Evolutionary conservation across 345 rosid species (phyloP), one percentile per base, ranked within the genome.

Genomic region (Laguncularia racemosa): DNA sequence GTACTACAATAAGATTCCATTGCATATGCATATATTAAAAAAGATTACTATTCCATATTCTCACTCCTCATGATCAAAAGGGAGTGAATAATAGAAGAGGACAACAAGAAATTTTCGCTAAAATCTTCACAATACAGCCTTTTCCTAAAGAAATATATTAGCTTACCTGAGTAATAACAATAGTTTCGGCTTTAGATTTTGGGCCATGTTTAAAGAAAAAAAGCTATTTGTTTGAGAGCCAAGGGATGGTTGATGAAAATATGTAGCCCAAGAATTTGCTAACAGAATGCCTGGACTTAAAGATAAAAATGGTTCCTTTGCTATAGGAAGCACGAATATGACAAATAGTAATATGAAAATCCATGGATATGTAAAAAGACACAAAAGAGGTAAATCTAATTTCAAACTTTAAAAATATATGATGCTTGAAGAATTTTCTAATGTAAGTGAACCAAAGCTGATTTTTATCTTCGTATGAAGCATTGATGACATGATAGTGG

Each of bases 201-300:
- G 46, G 54, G 67, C 71, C 67, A 67, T 54, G 64, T 76, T 82
- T 44, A 79, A 71, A 64, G 80, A 72, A 72, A 86, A 81, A 58
- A 78, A 84, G 73, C 71, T 63, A 61, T 76, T 93, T 58, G 80
- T 72, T 69, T 87, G 84, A 54, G 86, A 76, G 51, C 96, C 90
- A 69, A 93, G 69, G 48, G 99, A 89, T 72, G 96, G 95, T 79
- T 93, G 99, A 78, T 93, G 97, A 63, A 87, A 93, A 76, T 68
- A 87, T 57, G 95, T 80, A 76, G 95, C 97, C 99, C 95, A 93
- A 6, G 84, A 84, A 68, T 86, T 81, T 76, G 78, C 79, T 59
- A 96, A 80, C 44, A 85, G 80, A 57, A 48, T 78, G 53, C 81
- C 78, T 76, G 74, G 62, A 55, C 66, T 33, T 33, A 33, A 66